Evolutionary conservation across 495 filamentous ascomycete species (phyloP).

Genomic region (Neohortaea acidophila): DNA sequence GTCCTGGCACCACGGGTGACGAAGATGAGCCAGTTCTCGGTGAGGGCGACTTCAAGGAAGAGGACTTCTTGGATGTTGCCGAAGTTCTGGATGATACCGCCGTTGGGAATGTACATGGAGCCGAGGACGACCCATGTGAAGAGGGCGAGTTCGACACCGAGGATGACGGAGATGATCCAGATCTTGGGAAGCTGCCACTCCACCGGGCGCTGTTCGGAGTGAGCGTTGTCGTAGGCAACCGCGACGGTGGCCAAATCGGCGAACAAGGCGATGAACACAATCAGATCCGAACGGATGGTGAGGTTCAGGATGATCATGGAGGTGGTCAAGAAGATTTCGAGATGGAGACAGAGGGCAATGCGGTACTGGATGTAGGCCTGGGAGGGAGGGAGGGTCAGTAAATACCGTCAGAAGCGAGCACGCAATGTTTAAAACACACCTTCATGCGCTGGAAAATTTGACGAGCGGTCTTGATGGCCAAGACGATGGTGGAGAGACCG

Average conservation of each 20-base stretch:
- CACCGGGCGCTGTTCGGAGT: conserved; percentile 55
- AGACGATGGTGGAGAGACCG: conserved; percentile 60
- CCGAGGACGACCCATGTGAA: conserved; percentile 59
- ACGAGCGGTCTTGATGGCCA: conserved; percentile 63
- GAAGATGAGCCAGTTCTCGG: conserved; percentile 71
- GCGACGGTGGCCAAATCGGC: conserved; percentile 65
- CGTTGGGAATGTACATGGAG: conserved; percentile 47
- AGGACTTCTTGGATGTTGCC: conserved; percentile 57
- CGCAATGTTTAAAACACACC: no score
- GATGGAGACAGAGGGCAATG: conserved; percentile 61
- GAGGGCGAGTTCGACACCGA: conserved; percentile 48
- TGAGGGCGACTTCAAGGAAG: conserved; percentile 59
- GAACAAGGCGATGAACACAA: conserved; percentile 65
- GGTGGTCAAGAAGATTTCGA: conserved; percentile 65
- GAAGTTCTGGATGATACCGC: conserved; percentile 60
- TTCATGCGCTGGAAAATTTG: conserved; percentile 78
- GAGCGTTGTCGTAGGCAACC: conserved; percentile 62
- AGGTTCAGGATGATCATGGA: conserved; percentile 66
- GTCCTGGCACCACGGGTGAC: conserved; percentile 59
- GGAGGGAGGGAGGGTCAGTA: no score
- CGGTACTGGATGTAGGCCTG: conserved; percentile 68
- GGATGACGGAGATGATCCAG: conserved; percentile 56
- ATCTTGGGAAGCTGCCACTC: conserved; percentile 70
- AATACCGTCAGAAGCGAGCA: no score
- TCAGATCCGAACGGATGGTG: conserved; percentile 49